These are phyloP conservation scores for Micractinium conductrix DNA, from an alignment of 139 green algal species.

Conservation along the genomic window DNA sequence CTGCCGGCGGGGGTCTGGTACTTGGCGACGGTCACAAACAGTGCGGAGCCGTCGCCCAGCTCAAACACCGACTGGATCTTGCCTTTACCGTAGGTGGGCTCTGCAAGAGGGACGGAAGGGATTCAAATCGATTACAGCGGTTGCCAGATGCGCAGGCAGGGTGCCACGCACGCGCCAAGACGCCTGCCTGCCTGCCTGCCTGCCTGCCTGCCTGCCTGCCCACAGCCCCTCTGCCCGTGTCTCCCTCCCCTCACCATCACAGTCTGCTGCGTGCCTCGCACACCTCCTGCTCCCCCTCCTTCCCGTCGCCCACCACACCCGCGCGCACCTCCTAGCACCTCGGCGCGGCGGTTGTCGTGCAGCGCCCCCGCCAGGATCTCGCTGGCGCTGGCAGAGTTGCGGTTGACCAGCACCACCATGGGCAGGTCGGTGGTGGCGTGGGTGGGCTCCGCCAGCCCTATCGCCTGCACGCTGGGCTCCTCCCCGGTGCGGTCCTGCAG, in stretches of 20 bases:
- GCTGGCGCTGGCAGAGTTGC: constrained; percentile 72
- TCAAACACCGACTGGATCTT: constrained; percentile 82
- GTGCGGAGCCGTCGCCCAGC: constrained; percentile 83
- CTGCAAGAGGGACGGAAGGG: background rate
- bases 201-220: no score
- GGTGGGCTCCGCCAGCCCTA: constrained; percentile 12
- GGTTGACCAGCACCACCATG: constrained; percentile 91
- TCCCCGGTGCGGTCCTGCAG: constrained; percentile 5
- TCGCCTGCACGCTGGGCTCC: background rate
- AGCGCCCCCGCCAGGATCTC: constrained; percentile 94
- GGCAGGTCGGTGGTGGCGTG: constrained; percentile 49
- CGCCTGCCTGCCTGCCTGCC: background rate
- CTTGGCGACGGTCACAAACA: constrained; percentile 94
- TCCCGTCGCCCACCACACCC: background rate
- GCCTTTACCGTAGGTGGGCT: constrained; percentile 93
- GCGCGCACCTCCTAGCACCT: constrained; percentile 64
- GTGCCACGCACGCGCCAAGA: background rate
- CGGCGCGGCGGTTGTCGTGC: constrained; percentile 80
- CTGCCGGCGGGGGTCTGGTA: constrained; percentile 43
- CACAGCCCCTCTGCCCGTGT: no score
- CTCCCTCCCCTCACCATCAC: no score
- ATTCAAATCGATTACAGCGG: no score
- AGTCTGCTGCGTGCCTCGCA: background rate
- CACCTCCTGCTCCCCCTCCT: background rate
- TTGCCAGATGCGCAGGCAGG: no score